Evolutionary conservation across 2,329 filamentous ascomycete genomes (phyloP).

Genomic region (Berkeleyomyces basicola): DNA sequence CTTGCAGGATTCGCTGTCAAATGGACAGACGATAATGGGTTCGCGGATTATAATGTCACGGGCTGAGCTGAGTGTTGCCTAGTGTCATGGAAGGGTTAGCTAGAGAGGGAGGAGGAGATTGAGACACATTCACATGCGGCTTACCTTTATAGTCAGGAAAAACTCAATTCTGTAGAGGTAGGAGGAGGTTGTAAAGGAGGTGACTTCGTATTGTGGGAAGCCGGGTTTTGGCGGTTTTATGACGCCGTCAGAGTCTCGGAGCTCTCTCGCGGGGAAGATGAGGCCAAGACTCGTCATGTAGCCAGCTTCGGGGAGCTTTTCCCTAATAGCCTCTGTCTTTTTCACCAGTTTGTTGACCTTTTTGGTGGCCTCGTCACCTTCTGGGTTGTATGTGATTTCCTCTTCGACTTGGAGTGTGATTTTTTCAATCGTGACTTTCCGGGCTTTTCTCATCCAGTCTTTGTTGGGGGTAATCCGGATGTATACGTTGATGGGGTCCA

Average conservation of each 20-base stretch:
- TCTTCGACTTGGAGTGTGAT: constrained; percentile 91
- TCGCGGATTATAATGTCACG: constrained; percentile 79
- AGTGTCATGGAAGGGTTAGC: constrained; percentile 45
- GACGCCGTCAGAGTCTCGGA: constrained; percentile 74
- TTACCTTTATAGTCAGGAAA: constrained; percentile 82
- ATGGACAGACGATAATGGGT: constrained; percentile 87
- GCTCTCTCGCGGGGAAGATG: constrained; percentile 77
- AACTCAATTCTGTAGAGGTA: constrained; percentile 98
- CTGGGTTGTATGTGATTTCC: constrained; percentile 96
- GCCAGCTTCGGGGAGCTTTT: constrained; percentile 76
- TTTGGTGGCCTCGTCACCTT: constrained; percentile 84
- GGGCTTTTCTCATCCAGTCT: constrained; percentile 81
- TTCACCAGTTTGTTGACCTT: constrained; percentile 79
- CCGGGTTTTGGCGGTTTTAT: constrained; percentile 69
- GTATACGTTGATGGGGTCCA: constrained; percentile 90
- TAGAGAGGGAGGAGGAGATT: constrained; percentile 9
- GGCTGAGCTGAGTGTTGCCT: constrained; percentile 49
- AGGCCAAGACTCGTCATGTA: constrained; percentile 87
- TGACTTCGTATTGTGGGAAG: constrained; percentile 78
- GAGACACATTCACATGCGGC: constrained; percentile 6
- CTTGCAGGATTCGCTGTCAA: constrained; percentile 90
- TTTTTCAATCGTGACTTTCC: constrained; percentile 81
- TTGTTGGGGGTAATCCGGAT: constrained; percentile 86
- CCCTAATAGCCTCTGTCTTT: constrained; percentile 63
- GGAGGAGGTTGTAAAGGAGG: constrained; percentile 83